Conservation (phyloP, 1,139 yeast species). For the Candida tetrigidarum region DNA sequence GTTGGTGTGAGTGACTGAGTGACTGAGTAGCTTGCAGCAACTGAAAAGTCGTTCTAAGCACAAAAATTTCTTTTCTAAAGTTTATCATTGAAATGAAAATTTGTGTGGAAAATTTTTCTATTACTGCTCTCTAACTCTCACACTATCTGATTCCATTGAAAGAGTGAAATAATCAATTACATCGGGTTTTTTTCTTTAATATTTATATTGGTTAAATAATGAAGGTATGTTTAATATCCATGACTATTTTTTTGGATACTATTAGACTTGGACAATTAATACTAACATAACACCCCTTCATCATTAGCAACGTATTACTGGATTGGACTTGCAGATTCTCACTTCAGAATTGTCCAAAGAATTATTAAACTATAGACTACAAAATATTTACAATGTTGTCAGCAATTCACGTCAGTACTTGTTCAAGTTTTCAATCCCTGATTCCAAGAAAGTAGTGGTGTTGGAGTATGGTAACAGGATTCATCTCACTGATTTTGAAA, state of each 20-base stretch:
- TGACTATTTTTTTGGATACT: too few species aligned
- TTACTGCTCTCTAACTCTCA: too few species aligned
- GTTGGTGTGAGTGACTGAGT: neutral
- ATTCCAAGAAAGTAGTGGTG: conserved; percentile 73
- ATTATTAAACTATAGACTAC: conserved; percentile 70
- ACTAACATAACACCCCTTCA: neutral
- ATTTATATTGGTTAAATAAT: neutral
- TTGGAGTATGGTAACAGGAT: conserved; percentile 87
- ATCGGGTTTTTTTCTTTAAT: too few species aligned
- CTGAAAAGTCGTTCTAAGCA: conserved; percentile 1
- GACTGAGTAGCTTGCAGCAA: neutral
- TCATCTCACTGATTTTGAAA: conserved; percentile 78
- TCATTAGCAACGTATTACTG: conserved; percentile 78
- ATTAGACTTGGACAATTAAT: too few species aligned
- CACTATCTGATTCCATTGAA: too few species aligned
- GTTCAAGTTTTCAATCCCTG: conserved; percentile 82
- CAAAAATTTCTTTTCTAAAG: neutral
- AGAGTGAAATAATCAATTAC: too few species aligned
- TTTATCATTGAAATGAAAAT: too few species aligned
- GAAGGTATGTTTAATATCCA: conserved; percentile 1
- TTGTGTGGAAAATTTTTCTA: conserved; percentile 1
- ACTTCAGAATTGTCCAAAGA: conserved; percentile 63
- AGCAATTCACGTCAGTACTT: conserved; percentile 75
- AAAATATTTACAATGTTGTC: conserved; percentile 82
- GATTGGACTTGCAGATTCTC: conserved; percentile 77